Conservation (phyloP, 371 early-diverging fungal species). For the Mortierella sp. region DNA sequence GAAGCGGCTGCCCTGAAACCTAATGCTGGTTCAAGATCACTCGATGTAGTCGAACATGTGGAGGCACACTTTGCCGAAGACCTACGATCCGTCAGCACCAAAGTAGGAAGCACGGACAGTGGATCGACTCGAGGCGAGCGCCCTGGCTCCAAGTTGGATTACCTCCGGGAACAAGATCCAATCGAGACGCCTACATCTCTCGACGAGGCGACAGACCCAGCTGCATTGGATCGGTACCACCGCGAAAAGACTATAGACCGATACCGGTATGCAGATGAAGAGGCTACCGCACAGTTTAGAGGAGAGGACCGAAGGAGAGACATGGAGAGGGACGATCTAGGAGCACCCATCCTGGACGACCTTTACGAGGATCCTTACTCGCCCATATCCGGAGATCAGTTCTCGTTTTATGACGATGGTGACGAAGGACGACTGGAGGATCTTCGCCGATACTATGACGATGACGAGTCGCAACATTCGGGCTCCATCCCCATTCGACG, state of each 20-base stretch:
- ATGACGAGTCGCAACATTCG: slow-evolving; percentile 43
- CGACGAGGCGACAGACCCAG: slow-evolving; percentile 20
- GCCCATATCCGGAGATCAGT: slow-evolving; percentile 28
- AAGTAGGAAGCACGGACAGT: slow-evolving; percentile 28
- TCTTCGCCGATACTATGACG: slow-evolving; percentile 30
- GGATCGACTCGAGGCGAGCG: slow-evolving; percentile 16
- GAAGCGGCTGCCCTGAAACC: too few species aligned
- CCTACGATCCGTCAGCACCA: slow-evolving; percentile 34
- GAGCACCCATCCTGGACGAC: slow-evolving; percentile 7
- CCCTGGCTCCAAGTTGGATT: slow-evolving; percentile 10
- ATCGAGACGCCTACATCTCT: not conserved
- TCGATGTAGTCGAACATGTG: not conserved
- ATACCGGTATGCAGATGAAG: slow-evolving; percentile 28
- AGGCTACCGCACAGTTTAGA: slow-evolving; percentile 6
- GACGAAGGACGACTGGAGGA: slow-evolving; percentile 20
- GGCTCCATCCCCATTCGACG: slow-evolving; percentile 29
- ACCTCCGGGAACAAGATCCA: slow-evolving; percentile 17
- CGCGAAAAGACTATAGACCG: slow-evolving; percentile 15
- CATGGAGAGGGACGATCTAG: slow-evolving; percentile 11
- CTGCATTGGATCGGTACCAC: slow-evolving; percentile 25
- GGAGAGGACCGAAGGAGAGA: slow-evolving; percentile 10
- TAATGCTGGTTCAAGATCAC: not conserved
- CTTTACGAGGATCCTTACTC: slow-evolving; percentile 41
- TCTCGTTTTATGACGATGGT: slow-evolving; percentile 38
- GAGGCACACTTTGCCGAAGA: slow-evolving; percentile 38